A percentile compares a stretch with the other conserved stretches of the same genome.
phyloP scores from a whole-genome alignment of 73 alveolate species.

The Uronychia setigera region DNA sequence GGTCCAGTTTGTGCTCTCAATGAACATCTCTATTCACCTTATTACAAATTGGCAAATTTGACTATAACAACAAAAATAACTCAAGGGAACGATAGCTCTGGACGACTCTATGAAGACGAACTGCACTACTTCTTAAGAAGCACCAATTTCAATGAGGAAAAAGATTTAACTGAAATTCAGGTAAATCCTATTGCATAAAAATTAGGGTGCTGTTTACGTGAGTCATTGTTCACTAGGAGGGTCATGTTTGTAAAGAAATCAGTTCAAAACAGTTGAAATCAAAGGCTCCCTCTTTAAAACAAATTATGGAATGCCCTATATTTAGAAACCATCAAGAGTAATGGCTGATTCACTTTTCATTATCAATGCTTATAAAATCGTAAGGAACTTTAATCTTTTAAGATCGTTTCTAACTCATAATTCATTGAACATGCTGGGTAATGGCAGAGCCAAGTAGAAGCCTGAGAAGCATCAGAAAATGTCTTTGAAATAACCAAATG shows the following conservation, averaged over 20 bases:
- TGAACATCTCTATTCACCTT: constrained; percentile 1
- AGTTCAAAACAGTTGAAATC: background rate
- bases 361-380: background rate
- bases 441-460: background rate
- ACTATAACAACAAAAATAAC: background rate
- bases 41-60: background rate
- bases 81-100: background rate
- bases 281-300: background rate
- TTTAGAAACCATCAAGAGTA: background rate
- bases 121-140: background rate
- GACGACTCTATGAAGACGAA: background rate
- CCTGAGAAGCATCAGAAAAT: background rate
- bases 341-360: background rate
- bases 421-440: background rate
- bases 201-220: background rate
- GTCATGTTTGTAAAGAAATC: background rate
- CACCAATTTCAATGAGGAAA: background rate
- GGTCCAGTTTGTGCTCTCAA: constrained; percentile 27
- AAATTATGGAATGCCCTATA: background rate
- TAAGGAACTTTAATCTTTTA: background rate
- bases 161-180: background rate
- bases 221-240: background rate
- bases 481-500: background rate
- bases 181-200: background rate
- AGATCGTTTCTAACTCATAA: background rate